Evolutionary conservation across 495 filamentous ascomycete species (phyloP).

Genomic region (Apiosordaria backusii): DNA sequence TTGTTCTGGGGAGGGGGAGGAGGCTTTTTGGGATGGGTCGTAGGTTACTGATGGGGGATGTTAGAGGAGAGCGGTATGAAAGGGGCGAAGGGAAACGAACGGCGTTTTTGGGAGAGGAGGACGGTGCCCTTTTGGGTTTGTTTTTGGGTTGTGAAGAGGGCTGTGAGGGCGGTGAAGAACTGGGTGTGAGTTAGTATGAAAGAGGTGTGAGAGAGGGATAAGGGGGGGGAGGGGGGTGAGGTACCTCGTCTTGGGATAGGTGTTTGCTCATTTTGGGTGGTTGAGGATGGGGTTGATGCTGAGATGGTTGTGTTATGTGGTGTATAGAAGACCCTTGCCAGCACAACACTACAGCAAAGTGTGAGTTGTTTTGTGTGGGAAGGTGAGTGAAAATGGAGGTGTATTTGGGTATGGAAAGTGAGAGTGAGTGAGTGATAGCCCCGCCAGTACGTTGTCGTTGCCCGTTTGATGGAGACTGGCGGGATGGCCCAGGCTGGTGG

Average conservation of each 20-base stretch:
- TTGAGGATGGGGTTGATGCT: not conserved
- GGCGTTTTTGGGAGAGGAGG: conserved; percentile 80
- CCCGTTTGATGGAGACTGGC: conserved; percentile 8
- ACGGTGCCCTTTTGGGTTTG: conserved; percentile 71
- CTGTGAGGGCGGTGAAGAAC: conserved; percentile 81
- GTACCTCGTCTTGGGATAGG: conserved; percentile 73
- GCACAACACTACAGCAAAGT: not conserved
- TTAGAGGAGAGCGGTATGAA: conserved; percentile 15
- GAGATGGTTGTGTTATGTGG: not conserved
- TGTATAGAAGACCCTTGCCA: not conserved
- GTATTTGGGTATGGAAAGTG: not conserved
- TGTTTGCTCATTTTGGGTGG: conserved; percentile 34
- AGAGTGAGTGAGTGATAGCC: conserved; percentile 6
- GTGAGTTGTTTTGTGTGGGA: conserved; percentile 7
- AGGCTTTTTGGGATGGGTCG: conserved; percentile 15
- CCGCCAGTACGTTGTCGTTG: conserved; percentile 17
- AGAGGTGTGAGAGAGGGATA: conserved; percentile 20
- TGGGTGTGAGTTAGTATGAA: conserved; percentile 33
- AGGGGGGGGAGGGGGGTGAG: not conserved
- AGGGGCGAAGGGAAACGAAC: conserved; percentile 40
- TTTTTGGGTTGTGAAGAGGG: conserved; percentile 68
- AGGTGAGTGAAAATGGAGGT: not conserved
- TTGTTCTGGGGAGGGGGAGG: conserved; percentile 8
- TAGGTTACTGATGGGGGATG: conserved; percentile 5
- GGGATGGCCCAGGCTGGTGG: not conserved